Evolutionary conservation across 2,329 filamentous ascomycete genomes (phyloP), one percentile per base, ranked within the genome.

Genomic region (Xylariomycetidae sp.): DNA sequence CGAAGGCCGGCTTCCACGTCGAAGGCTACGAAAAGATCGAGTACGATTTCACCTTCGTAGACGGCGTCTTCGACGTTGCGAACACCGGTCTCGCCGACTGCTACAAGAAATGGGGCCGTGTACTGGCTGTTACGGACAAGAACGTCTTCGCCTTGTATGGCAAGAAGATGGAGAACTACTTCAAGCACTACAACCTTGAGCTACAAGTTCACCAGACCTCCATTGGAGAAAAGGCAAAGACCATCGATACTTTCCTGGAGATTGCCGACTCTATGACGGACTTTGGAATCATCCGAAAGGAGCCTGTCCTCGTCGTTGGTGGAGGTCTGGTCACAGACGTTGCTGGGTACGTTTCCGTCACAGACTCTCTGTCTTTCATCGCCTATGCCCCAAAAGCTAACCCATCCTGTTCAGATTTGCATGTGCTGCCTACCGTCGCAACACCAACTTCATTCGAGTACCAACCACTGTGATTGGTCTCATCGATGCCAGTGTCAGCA

Each of bases 141-240:
- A 85, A 85, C 62, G 82, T 86, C 50, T 82, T 72, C 59, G 76
- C 74, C 39, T 58, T 85, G 12, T 85, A 86, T 44, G 81, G 81
- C 30, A 58, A 70, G 40, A 65, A 77, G 59, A 80, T 86, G 64
- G 68, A 81, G 56, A 58, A 62, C 32, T 86, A 86, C 59, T 85
- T 85, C 51, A 64, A 77, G 33, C 73, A 83, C 50, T 66, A 84
- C 56, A 66, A 67, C 13, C 66, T 85, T 28, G 61, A 73, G 15
- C 65, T 85, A 34, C 74, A 72, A 46, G 71, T 85, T 30, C 80
- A 85, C 61, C 78, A 82, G 66, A 85, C 80, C 39, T 82, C 80
- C 64, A 84, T 86, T 54, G 81, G 82, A 10, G 82, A 86, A 56
- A 85, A 85, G 61, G 80, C 80, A 26, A 86, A 86, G 69, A 80